Base-by-base conservation (phyloP, 805 yeast genomes). In the Pichia cabralensis region DNA sequence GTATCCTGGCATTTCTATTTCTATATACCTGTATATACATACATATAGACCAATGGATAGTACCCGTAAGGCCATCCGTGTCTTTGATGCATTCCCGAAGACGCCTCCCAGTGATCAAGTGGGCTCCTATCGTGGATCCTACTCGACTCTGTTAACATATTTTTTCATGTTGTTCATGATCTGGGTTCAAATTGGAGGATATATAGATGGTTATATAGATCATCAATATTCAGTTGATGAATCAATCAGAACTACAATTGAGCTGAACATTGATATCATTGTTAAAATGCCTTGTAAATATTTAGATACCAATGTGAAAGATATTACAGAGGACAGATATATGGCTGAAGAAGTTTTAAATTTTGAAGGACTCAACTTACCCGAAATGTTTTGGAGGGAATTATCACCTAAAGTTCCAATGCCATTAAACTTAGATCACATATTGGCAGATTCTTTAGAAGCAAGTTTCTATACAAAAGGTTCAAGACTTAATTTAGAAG, bases 101-200 rank as follows among this genome's bases (percentile, higher is more conserved):
- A 74, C 79, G 15, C 71, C 76, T 15, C 68, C 76, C n/a, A 61
- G 74, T 18, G 86, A 84, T 49, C 69, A 78, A 30, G 80, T 80
- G 31, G 64, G 84, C 43, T 80, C 94, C 1, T 60, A 71, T 20
- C 66, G 92, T 42, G 96, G 96, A 23, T 88, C 92, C 5, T 52
- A 72, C 13, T 72, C 86, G 12, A 77, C 95, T 0, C 45, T 84
- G 4, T 28, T 80, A 31, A 75, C 86, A 12, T 64, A 69, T n/a
- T 43, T 80, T 18, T 65, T 70, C 38, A 69, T 81, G 13, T 48
- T 84, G 12, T 72, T 85, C 49, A 62, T 88, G 24, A 56, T 83
- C 6, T 89, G 94, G 83, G 72, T 83, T 11, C 94, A 88, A 52
- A 58, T 86, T 20, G 95, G 96, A 7, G 79, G 81, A 11, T 83